phyloP scores from a whole-genome alignment of 495 filamentous ascomycete species.

The Cudoniella acicularis region DNA sequence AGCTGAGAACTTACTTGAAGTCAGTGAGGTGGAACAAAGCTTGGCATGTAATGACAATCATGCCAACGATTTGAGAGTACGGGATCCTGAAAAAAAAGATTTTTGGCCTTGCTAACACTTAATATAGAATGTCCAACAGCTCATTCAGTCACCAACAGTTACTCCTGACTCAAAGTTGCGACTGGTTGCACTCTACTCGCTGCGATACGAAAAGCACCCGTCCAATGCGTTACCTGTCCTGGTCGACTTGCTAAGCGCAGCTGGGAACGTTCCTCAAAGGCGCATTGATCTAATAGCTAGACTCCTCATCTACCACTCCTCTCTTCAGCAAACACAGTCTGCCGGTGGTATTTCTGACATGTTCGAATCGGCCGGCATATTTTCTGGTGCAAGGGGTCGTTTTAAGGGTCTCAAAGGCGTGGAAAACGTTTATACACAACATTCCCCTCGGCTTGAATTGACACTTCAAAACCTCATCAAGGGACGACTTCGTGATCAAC shows the following conservation, averaged over 20 bases:
- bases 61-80: constrained; percentile 76
- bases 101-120: constrained; percentile 24
- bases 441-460: constrained; percentile 81
- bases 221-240: constrained; percentile 76
- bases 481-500: constrained; percentile 74
- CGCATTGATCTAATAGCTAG: constrained; percentile 71
- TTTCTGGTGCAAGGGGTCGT: constrained; percentile 80
- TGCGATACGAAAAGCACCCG: constrained; percentile 85
- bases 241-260: constrained; percentile 77
- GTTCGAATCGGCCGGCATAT: constrained; percentile 88
- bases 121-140: constrained; percentile 70
- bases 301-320: constrained; percentile 77
- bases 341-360: constrained; percentile 79
- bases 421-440: constrained; percentile 98
- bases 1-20: constrained; percentile 80
- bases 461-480: constrained; percentile 92
- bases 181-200: constrained; percentile 84
- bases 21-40: constrained; percentile 95
- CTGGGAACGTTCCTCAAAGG: constrained; percentile 67
- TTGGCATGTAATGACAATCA: constrained; percentile 97
- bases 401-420: constrained; percentile 96
- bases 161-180: constrained; percentile 76
- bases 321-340: constrained; percentile 67
- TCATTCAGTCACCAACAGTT: constrained; percentile 73
- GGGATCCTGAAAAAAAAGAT: too few species aligned